A percentile compares a stretch with the other conserved stretches of the same genome.
Conservation (phyloP, 768 basidiomycete species). For the Termitomyces sp. region DNA sequence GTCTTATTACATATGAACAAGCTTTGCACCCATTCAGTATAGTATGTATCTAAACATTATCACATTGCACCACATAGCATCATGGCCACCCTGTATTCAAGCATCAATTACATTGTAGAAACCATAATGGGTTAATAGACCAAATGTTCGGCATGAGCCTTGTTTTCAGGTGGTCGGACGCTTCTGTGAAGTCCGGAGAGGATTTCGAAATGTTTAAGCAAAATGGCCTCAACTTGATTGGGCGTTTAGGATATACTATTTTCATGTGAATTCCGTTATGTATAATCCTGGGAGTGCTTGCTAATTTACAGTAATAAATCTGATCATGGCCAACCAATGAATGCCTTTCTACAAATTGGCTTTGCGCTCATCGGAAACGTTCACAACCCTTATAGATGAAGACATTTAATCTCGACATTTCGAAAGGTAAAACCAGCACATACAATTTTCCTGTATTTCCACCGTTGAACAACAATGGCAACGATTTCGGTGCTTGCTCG, state of each 20-base stretch:
- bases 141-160: background rate
- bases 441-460: constrained; percentile 79
- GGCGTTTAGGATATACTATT: background rate
- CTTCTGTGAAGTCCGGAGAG: too few species aligned
- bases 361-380: constrained; percentile 44
- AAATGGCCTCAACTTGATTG: too few species aligned
- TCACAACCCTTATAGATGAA: constrained; percentile 45
- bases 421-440: constrained; percentile 16
- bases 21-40: constrained; percentile 17
- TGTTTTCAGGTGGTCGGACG: too few species aligned
- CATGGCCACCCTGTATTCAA: background rate
- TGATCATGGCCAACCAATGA: background rate
- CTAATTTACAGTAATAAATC: background rate
- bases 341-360: constrained; percentile 28
- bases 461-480: constrained; percentile 71
- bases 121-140: background rate
- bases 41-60: constrained; percentile 2
- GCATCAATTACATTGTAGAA: background rate
- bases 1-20: constrained; percentile 48
- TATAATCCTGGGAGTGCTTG: background rate
- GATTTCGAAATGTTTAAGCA: too few species aligned
- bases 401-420: background rate
- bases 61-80: constrained; percentile 7
- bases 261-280: background rate
- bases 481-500: constrained; percentile 66